Evolutionary conservation across 148 eudicot genomes (phyloP).

Genomic region (Heliamphora exappendiculata): DNA sequence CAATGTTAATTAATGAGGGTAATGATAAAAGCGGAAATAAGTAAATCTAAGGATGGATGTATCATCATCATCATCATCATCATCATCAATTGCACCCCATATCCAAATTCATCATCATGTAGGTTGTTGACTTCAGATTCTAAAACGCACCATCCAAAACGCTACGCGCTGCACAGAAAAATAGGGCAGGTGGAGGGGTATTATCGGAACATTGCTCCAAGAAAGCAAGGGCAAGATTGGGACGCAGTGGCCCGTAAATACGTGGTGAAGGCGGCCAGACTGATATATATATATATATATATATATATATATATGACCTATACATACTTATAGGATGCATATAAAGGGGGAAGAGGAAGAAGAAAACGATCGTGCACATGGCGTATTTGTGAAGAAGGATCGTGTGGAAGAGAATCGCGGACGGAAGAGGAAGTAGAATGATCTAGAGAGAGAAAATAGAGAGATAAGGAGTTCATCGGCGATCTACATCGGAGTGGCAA

Average conservation of each 20-base stretch:
- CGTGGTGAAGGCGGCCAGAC: neutral
- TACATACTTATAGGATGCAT: neutral
- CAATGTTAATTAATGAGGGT: too few species aligned
- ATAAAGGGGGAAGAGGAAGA: neutral
- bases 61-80: too few species aligned
- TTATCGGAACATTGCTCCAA: neutral
- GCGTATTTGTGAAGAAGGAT: neutral
- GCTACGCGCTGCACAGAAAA: neutral
- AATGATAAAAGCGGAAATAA: neutral
- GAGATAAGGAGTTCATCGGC: neutral
- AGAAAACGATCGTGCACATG: neutral
- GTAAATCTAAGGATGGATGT: neutral
- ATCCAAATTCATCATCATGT: neutral
- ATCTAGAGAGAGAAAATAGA: neutral
- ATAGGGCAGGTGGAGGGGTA: neutral
- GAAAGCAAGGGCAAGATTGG: neutral
- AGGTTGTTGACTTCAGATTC: neutral
- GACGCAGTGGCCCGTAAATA: neutral
- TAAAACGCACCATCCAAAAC: too few species aligned
- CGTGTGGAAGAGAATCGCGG: neutral
- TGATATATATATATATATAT: too few species aligned
- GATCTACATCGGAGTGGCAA: neutral
- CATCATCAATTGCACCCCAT: neutral
- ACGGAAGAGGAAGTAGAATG: neutral
- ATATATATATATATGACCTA: neutral